phyloP scores from a whole-genome alignment of 306 rosid species.

The Morella rubra region DNA sequence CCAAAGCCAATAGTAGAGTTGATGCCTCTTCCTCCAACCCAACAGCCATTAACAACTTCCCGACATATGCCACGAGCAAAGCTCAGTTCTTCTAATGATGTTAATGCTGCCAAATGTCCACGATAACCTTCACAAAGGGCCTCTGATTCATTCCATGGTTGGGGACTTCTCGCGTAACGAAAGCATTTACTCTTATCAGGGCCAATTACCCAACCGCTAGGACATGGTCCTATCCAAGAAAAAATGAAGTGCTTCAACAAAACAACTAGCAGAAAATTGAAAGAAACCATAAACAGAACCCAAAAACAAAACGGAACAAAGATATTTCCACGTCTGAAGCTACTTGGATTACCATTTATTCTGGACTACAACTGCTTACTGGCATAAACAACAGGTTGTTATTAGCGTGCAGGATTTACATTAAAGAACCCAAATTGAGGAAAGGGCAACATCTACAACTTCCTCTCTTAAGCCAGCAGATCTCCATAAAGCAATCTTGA shows the following conservation, averaged over 20 bases:
- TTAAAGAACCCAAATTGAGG: not conserved
- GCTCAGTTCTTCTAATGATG: slow-evolving; percentile 53
- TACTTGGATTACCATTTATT: not conserved
- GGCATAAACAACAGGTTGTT: not conserved
- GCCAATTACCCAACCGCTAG: slow-evolving; percentile 60
- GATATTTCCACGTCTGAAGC: not conserved
- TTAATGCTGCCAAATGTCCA: slow-evolving; percentile 69
- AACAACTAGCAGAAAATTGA: not conserved
- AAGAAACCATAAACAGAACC: not conserved
- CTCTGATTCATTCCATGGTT: slow-evolving; percentile 89
- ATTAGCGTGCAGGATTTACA: not conserved
- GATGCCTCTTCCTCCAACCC: slow-evolving; percentile 77
- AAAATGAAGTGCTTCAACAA: slow-evolving; percentile 20
- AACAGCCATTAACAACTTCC: slow-evolving; percentile 51
- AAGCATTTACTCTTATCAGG: slow-evolving; percentile 65
- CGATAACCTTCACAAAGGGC: slow-evolving; percentile 52
- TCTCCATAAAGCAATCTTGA: not conserved
- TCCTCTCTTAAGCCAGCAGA: not conserved
- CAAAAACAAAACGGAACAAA: not conserved
- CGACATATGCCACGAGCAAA: slow-evolving; percentile 60
- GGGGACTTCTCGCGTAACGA: slow-evolving; percentile 41
- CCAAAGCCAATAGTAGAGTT: slow-evolving; percentile 50
- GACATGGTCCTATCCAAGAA: slow-evolving; percentile 62
- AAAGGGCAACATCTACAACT: not conserved
- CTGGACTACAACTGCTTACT: not conserved